phyloP scores from a whole-genome alignment of 2,329 filamentous ascomycete species.

The Canariomyces notabilis region DNA sequence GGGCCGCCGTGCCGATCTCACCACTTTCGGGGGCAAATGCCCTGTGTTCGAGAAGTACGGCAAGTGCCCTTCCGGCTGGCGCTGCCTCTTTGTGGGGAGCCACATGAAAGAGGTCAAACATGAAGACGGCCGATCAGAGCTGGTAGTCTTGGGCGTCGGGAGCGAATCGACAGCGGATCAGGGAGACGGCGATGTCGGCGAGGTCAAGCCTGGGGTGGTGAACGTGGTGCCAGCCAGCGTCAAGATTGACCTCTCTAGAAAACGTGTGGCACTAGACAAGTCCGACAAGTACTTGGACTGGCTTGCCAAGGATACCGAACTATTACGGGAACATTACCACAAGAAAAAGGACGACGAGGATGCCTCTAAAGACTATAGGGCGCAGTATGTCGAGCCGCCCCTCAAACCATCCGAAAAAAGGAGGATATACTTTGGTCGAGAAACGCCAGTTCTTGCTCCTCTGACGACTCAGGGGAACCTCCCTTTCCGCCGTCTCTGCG shows the following conservation, averaged over 20 bases:
- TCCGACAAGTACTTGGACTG: constrained; percentile 73
- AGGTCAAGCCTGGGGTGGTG: constrained; percentile 60
- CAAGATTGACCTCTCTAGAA: constrained; percentile 72
- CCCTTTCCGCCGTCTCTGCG: constrained; percentile 86
- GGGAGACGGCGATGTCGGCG: constrained; percentile 36
- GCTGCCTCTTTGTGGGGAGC: constrained; percentile 82
- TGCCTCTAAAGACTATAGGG: constrained; percentile 64
- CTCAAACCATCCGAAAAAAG: constrained; percentile 91
- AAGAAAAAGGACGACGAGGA: constrained; percentile 31
- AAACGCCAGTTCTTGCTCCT: constrained; percentile 90
- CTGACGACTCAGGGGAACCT: constrained; percentile 95
- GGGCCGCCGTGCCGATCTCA: constrained; percentile 74
- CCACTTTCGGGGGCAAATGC: constrained; percentile 71
- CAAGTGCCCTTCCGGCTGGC: constrained; percentile 81
- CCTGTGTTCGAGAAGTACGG: constrained; percentile 75
- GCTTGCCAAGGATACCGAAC: constrained; percentile 62
- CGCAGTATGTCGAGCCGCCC: constrained; percentile 78
- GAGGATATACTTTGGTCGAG: constrained; percentile 84
- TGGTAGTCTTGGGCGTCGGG: constrained; percentile 57
- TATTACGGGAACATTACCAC: constrained; percentile 35
- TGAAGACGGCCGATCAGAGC: constrained; percentile 76
- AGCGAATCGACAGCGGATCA: constrained; percentile 34
- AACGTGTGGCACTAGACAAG: constrained; percentile 63
- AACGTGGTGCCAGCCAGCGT: constrained; percentile 66
- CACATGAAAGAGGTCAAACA: constrained; percentile 77